Evolutionary conservation across 352 stramenopile genomes (phyloP).

Genomic region (Peronospora farinosa): DNA sequence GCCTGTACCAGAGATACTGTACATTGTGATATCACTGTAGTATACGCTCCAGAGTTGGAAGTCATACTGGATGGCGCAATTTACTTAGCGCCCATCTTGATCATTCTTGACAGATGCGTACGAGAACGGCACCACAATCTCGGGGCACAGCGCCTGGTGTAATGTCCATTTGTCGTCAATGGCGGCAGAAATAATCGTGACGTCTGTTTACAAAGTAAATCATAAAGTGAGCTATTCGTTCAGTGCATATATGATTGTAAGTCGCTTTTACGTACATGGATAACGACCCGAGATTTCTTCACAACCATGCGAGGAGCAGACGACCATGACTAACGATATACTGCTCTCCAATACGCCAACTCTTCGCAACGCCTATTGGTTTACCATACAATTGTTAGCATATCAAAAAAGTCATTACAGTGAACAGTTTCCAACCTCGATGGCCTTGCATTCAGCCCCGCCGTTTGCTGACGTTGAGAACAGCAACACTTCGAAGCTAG

Average conservation of each 20-base stretch:
- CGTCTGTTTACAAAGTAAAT: background rate
- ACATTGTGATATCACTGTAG: background rate
- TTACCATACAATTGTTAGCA: background rate
- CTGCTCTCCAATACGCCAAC: conserved; percentile 2
- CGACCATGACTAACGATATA: conserved; percentile 7
- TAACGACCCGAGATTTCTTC: conserved; percentile 6
- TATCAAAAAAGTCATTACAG: background rate
- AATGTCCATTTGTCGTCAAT: conserved; percentile 1
- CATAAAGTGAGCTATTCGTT: background rate
- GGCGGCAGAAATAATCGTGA: background rate
- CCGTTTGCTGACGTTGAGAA: conserved; percentile 9
- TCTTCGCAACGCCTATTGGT: conserved; percentile 3
- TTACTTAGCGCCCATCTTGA: background rate
- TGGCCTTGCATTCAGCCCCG: conserved; percentile 8
- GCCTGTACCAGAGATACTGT: background rate
- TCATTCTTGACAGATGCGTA: background rate
- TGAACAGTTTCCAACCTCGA: conserved; percentile 5
- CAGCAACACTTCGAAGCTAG: background rate
- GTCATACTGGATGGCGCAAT: background rate
- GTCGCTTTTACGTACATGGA: conserved; percentile 3
- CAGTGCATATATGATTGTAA: background rate
- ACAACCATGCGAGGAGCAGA: conserved; percentile 6
- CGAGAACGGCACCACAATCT: background rate
- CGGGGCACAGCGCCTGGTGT: background rate
- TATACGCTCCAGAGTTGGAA: background rate